Evolutionary conservation across 306 rosid genomes (phyloP), one percentile per base, ranked within the genome.

Genomic region (Gleditsia sinensis): DNA sequence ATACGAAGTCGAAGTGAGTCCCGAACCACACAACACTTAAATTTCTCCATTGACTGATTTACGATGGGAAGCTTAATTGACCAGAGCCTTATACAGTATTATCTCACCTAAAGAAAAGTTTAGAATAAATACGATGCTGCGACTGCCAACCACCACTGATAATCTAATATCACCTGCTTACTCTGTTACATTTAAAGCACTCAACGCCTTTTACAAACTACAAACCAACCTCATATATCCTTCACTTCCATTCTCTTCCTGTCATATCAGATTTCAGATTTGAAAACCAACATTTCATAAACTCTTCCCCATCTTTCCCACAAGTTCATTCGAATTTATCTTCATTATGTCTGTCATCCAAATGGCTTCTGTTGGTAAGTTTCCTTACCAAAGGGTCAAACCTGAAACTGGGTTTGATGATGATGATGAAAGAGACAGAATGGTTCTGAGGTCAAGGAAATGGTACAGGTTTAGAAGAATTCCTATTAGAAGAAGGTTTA

Each of bases 371-470:
- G 1, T 46, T 7, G 27, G 59, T 76, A 88, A 72, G 67, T 73
- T 78, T 69, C 72, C 86, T 54, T 91, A 91, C 89, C 88, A 76
- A 37, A 88, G 43, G 66, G 87, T 91, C 9, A 81, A 39, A 32
- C 77, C 58, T 9, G 85, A 78, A 46, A 66, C 9, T 13, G 86
- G 56, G n/a, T 24, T 0, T 50, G 59, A 46, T 50, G 76, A 55
- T 50, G 76, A 55, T 5, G 81, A 81, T 33, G 77, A 70, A 7
- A 43, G 72, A 3, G 49, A 58, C 20, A 78, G 75, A 25, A 76
- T 58, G 65, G 27, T 46, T 37, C 46, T 34, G 17, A 81, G 79
- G 61, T 42, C 82, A 27, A 84, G 60, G 64, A 80, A 45, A 14
- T 83, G 84, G 83, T 72, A 8, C 68, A 85, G 75, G 67, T 63